Conservation (phyloP, 768 basidiomycete genomes). For the Lyophyllum atratum region DNA sequence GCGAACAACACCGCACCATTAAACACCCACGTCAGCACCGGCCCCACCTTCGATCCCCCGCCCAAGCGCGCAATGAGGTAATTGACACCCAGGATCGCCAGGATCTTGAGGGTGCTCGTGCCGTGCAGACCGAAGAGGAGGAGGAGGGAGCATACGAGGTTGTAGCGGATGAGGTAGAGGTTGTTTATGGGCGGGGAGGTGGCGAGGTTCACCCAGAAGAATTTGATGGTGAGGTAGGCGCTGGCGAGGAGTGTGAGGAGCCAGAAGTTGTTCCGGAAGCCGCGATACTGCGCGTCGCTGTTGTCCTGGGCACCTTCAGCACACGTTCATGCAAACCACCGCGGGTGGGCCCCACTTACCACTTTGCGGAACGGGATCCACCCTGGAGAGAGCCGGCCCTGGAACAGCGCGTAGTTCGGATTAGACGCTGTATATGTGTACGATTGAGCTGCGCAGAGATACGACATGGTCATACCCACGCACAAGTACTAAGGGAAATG, state of each 20-base stretch:
- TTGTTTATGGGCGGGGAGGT: conserved; percentile 23
- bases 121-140: conserved; percentile 83
- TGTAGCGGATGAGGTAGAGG: conserved; percentile 53
- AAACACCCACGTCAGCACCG: conserved; percentile 72
- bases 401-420: conserved; percentile 71
- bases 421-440: conserved; percentile 56
- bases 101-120: conserved; percentile 73
- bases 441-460: conserved; percentile 1
- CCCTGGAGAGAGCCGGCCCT: conserved; percentile 58
- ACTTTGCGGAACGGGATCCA: conserved; percentile 84
- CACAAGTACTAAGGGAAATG: conserved; percentile 71
- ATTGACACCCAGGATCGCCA: conserved; percentile 70
- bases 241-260: conserved; percentile 50
- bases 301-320: conserved; percentile 65
- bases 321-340: neutral
- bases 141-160: conserved; percentile 58
- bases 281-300: conserved; percentile 88
- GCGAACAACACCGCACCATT: conserved; percentile 73
- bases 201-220: conserved; percentile 40
- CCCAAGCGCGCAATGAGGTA: conserved; percentile 58
- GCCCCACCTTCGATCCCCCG: conserved; percentile 44
- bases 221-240: conserved; percentile 60
- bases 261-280: conserved; percentile 81
- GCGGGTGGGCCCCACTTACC: conserved; percentile 43
- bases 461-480: conserved; percentile 29